Evolutionary conservation across 2,329 filamentous ascomycete species (phyloP).

Genomic region (Bipolaris oryzae): DNA sequence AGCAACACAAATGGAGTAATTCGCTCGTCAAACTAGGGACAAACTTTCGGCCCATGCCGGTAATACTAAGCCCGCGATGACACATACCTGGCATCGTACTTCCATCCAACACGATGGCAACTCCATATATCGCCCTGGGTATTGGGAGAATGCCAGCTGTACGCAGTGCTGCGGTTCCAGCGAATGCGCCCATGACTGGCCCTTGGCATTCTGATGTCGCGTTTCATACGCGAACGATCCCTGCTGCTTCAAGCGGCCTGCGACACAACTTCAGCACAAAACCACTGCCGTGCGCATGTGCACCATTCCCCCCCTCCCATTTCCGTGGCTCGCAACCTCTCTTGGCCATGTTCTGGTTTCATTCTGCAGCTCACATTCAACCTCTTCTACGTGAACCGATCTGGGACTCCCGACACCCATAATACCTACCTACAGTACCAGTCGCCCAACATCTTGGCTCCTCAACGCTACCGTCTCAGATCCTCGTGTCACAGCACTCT

Average conservation of each 20-base stretch:
- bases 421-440: not conserved
- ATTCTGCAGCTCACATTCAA: not conserved
- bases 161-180: not conserved
- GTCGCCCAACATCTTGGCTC: not conserved
- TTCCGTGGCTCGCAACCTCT: not conserved
- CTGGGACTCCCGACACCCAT: too few relatives aligned
- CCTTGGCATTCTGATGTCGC: slow-evolving; percentile 14
- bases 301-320: not conserved
- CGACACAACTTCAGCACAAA: slow-evolving; percentile 8
- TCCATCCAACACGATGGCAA: not conserved
- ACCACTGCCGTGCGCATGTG: not conserved
- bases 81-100: not conserved
- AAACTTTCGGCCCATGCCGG: not conserved
- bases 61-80: not conserved
- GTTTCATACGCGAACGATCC: slow-evolving; percentile 14
- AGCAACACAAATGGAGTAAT: not conserved
- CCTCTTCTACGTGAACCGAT: not conserved
- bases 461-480: slow-evolving; percentile 11
- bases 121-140: too few relatives aligned
- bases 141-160: not conserved
- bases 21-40: not conserved
- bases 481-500: slow-evolving; percentile 5
- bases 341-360: not conserved
- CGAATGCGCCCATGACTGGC: not conserved
- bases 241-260: slow-evolving; percentile 10